Evolutionary conservation across 139 green algal genomes (phyloP), one percentile per base, ranked within the genome.

Genomic region (Mesotaenium endlicherianum): DNA sequence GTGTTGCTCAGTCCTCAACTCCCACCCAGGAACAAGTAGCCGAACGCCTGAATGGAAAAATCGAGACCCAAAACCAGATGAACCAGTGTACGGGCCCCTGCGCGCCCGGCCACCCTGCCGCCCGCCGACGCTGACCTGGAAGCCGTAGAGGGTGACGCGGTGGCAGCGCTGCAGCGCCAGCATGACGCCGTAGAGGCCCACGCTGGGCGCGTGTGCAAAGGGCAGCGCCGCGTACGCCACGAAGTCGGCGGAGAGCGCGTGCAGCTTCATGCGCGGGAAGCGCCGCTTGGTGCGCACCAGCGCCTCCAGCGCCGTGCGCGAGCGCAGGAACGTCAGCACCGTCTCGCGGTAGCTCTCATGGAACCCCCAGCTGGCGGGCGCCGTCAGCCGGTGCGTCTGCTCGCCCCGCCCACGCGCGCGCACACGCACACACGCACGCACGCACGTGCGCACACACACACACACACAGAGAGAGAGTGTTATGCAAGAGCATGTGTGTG

Each of bases 321-420:
- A 39, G 57, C 58, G 77, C 26, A 84, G 39, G 30, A 20, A n/a
- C 14, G 57, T 26, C 58, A 84, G 43, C 30, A 83, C 31, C 17
- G 47, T 80, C 81, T 90, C 86, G 17, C 36, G 47, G 55, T 53
- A 47, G 31, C 38, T 11, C 76, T 85, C 75, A 44, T 77, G 72
- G 80, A 85, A 89, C 17, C 60, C 84, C 78, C 77, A 89, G 80
- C 87, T 89, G 45, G 82, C 60, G 31, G 81, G 81, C 71, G 87
- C 87, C 34, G 85, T 89, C 49, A 89, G 77, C 47, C 85, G 81
- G 70, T 87, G 72, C 11, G 85, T 89, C n/a, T n/a, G n/a, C n/a
- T n/a, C n/a, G n/a, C n/a, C n/a, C n/a, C n/a, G n/a, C n/a, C n/a
- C n/a, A n/a, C n/a, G n/a, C n/a, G n/a, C n/a, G n/a, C n/a, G n/a